Evolutionary conservation across 768 basidiomycete species (phyloP), one percentile per base, ranked within the genome.

Genomic region (Tephrocybe sp.): DNA sequence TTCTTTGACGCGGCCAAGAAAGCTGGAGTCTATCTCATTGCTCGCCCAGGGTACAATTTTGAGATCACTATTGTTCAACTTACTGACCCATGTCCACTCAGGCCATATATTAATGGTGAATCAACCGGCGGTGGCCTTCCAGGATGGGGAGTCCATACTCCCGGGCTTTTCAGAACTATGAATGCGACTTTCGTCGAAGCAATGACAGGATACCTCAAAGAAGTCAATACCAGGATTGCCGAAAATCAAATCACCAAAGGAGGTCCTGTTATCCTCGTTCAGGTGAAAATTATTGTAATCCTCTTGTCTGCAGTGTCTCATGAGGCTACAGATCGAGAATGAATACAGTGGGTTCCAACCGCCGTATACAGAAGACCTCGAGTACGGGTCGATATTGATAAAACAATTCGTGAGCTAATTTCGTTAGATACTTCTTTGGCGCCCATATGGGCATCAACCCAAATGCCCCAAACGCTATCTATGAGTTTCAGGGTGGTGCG

Each of bases 221-320:
- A 70, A n/a, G 64, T 83, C 3, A 72, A 74, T 8, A 52, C 64
- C 3, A 62, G 72, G 34, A 65, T 81, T 24, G 76, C 79, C 3
- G 65, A 65, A 41, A 80, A 82, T 59, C 73, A 84, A 58, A 76
- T 83, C 48, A 77, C 79, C 11, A 75, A 79, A 15, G 83, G 80
- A 9, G 83, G 83, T 0, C 81, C 82, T 11, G 69, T 81, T 29
- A 79, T 71, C 30, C 68, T 70, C 31, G 74, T 65, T 19, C 66
- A 72, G 61, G 72, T 68, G 40, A 12, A 60, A 9, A 22, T 34
- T 3, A 9, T 9, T 7, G 3, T 10, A 21, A 12, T 33, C 1
- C 12, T 21, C 21, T 9, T 29, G 13, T 22, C 19, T 8, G 6
- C 16, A 15, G 27, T 25, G 4, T 16, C n/a, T 15, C 5, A 16